These are phyloP conservation scores for Penicillium salamii DNA, from an alignment of 495 filamentous ascomycete species.

Conservation along the genomic window DNA sequence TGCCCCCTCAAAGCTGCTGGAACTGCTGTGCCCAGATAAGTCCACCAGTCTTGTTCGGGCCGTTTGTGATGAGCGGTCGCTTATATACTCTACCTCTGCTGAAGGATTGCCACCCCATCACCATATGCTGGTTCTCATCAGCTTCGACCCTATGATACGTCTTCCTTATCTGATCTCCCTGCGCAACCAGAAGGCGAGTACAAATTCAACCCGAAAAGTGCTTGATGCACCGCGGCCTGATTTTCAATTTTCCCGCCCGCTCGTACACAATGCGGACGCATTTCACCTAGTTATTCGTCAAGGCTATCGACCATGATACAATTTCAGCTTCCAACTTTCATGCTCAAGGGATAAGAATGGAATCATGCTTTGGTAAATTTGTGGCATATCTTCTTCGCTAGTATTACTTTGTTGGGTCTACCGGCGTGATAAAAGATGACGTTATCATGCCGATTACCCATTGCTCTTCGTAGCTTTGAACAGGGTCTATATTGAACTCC, in stretches of 20 bases:
- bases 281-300: too few relatives aligned
- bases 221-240: too few relatives aligned
- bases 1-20: slow-evolving; percentile 47
- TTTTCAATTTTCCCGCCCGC: too few relatives aligned
- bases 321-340: too few relatives aligned
- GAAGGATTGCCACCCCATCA: slow-evolving; percentile 38
- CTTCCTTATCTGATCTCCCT: too few relatives aligned
- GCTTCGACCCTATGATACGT: slow-evolving; percentile 65
- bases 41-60: slow-evolving; percentile 47
- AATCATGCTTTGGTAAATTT: too few relatives aligned
- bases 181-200: too few relatives aligned
- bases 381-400: background rate
- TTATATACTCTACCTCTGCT: slow-evolving; percentile 53
- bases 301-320: too few relatives aligned
- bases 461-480: slow-evolving; percentile 1
- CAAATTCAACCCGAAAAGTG: too few relatives aligned
- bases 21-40: slow-evolving; percentile 55
- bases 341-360: too few relatives aligned
- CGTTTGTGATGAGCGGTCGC: slow-evolving; percentile 58
- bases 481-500: background rate
- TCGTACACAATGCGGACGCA: too few relatives aligned
- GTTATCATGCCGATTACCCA: background rate
- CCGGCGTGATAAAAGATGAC: background rate
- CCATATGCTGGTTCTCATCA: slow-evolving; percentile 56
- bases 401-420: background rate